These are phyloP conservation scores for Petunia hybrid DNA, from an alignment of 305 asterid species.

Conservation along the genomic window DNA sequence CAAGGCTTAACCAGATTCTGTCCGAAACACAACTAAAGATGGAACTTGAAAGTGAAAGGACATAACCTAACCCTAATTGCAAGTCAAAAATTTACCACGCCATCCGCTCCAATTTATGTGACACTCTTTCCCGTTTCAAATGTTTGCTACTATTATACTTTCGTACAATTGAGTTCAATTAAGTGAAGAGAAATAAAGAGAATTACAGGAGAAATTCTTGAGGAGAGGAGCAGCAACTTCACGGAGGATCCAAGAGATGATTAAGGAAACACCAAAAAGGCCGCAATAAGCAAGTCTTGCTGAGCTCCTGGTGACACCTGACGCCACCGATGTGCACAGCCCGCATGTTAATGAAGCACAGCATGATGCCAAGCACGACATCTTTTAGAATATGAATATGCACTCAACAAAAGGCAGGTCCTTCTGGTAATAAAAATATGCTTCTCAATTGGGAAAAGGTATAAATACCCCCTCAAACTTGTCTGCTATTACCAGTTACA, in stretches of 20 bases:
- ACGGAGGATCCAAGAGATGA: constrained; percentile 85
- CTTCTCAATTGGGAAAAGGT: too few relatives aligned
- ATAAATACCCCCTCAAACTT: too few relatives aligned
- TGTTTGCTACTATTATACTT: not conserved
- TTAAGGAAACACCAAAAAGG: constrained; percentile 71
- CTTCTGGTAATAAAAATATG: too few relatives aligned
- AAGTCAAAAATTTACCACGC: not conserved
- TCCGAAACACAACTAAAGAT: constrained; percentile 15
- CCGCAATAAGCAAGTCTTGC: constrained; percentile 88
- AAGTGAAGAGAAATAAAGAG: not conserved
- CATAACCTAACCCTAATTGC: not conserved
- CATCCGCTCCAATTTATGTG: not conserved
- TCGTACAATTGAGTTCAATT: not conserved
- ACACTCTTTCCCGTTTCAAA: not conserved
- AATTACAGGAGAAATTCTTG: constrained; percentile 68
- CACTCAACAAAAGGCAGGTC: too few relatives aligned
- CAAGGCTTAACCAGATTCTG: not conserved
- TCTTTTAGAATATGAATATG: constrained; percentile 23
- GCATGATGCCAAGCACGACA: constrained; percentile 91
- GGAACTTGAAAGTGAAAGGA: constrained; percentile 7
- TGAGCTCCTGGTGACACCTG: constrained; percentile 80
- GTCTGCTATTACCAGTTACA: too few relatives aligned
- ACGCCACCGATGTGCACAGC: constrained; percentile 91
- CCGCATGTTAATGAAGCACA: constrained; percentile 92
- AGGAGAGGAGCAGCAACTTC: constrained; percentile 82